Evolutionary conservation across 192 early-diverging fungal species (phyloP), one percentile per base, ranked within the genome.

Genomic region (Gonapodya prolifera): DNA sequence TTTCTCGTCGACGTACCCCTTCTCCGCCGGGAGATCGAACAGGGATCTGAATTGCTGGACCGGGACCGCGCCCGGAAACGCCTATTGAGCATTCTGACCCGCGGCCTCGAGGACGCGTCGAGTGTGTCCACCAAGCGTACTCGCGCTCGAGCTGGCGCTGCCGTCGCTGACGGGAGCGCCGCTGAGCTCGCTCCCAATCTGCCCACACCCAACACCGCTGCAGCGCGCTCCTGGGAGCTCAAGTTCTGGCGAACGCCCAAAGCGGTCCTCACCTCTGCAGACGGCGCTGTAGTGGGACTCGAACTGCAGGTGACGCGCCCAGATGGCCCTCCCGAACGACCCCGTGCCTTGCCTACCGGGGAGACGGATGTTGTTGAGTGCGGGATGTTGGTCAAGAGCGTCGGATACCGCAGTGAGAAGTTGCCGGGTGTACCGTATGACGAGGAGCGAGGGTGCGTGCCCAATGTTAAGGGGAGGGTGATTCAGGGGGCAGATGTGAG

Each of bases 341-440:
- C 84, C 0, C 77, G 79, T 28, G 92, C 93, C 0, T 81, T 89
- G 0, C 80, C 84, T 0, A 98, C 94, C 0, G 90, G 85, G 0
- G 79, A 87, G 29, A 83, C 82, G 30, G 85, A 87, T 33, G 85
- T 80, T 0, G 77, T 93, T 70, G 77, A 85, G 0, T 88, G 89
- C n/a, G 91, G 89, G 0, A 79, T 98, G 77, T 85, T 92, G 0
- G 79, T 97, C 33, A 84, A 90, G 17, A 94, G 94, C 80, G 91
- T 99, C 79, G 96, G 97, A 0, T 99, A 99, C 83, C 89, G 85
- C 70, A 92, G 91, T 79, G 81, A 86, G 16, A 84, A 91, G 0
- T 70, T 97, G 1, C 81, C 80, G 0, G 92, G 89, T 1, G 70
- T 94, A 23, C 93, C 94, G 1, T 99, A 98, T 84, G 94, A 97